Conservation (phyloP, 2,329 filamentous ascomycete species). For the Neocatenulostroma microsporum region DNA sequence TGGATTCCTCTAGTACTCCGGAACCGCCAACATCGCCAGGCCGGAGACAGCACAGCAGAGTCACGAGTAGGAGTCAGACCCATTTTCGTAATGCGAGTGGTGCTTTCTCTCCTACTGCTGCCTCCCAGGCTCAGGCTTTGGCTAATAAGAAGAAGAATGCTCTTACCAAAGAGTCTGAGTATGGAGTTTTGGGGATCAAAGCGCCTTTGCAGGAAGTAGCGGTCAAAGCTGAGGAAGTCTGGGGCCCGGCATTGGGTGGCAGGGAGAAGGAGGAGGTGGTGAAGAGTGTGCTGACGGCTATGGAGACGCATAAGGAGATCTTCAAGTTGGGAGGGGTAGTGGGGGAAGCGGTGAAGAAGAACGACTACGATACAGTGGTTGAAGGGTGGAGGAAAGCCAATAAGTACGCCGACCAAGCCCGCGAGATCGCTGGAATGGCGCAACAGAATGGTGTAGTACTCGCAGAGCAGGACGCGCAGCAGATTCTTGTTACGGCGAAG, state of each 20-base stretch:
- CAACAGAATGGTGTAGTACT: conserved; percentile 47
- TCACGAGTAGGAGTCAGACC: conserved; percentile 54
- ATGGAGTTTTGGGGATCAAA: conserved; percentile 82
- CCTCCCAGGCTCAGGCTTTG: conserved; percentile 37
- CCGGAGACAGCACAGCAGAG: conserved; percentile 51
- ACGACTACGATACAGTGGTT: conserved; percentile 79
- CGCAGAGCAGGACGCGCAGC: conserved; percentile 72
- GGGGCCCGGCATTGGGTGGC: conserved; percentile 87
- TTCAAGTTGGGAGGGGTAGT: conserved; percentile 74
- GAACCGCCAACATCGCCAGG: conserved; percentile 5
- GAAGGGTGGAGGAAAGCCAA: conserved; percentile 70
- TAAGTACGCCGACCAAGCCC: conserved; percentile 70
- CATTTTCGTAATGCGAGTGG: conserved; percentile 32
- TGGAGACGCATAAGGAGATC: conserved; percentile 72
- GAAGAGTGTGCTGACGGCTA: conserved; percentile 64
- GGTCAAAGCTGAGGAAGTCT: conserved; percentile 92
- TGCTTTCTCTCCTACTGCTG: conserved; percentile 25
- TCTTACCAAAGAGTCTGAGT: conserved; percentile 84
- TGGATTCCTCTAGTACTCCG: conserved; percentile 26
- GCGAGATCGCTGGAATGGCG: conserved; percentile 54
- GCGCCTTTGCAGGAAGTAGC: conserved; percentile 79
- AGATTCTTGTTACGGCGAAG: conserved; percentile 76
- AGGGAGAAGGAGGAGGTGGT: conserved; percentile 84
- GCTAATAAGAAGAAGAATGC: conserved; percentile 88
- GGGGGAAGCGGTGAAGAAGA: conserved; percentile 77